These are phyloP conservation scores for Cyclotella cryptica DNA, from an alignment of 108 stramenopile species.

Conservation along the genomic window DNA sequence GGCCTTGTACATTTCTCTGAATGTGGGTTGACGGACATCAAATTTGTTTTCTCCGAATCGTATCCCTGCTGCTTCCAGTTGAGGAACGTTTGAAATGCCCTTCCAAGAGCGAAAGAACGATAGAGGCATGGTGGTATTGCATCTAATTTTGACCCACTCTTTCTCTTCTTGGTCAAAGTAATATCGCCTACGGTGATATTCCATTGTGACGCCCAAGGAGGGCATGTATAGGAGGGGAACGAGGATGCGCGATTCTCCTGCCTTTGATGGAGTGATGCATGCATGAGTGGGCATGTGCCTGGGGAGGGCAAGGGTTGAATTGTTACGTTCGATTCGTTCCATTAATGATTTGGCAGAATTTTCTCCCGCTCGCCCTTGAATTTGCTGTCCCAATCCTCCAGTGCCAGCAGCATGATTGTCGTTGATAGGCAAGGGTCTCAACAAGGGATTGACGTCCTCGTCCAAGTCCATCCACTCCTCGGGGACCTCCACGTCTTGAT, in stretches of 20 bases:
- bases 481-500: slow-evolving; percentile 55
- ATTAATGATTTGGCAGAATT: slow-evolving; percentile 27
- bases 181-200: slow-evolving; percentile 93
- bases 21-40: slow-evolving; percentile 88
- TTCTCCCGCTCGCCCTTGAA: slow-evolving; percentile 35
- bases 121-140: slow-evolving; percentile 79
- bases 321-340: slow-evolving; percentile 48
- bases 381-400: slow-evolving; percentile 4
- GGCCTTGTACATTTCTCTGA: slow-evolving; percentile 92
- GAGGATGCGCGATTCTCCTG: slow-evolving; percentile 61
- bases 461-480: slow-evolving; percentile 73
- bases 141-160: slow-evolving; percentile 89
- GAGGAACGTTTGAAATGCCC: slow-evolving; percentile 68
- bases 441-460: slow-evolving; percentile 34
- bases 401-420: slow-evolving; percentile 6
- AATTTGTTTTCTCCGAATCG: slow-evolving; percentile 93
- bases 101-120: slow-evolving; percentile 75
- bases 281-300: slow-evolving; percentile 79
- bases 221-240: slow-evolving; percentile 75
- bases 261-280: slow-evolving; percentile 73
- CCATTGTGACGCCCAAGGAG: slow-evolving; percentile 88
- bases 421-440: slow-evolving; percentile 6
- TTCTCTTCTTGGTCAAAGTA: slow-evolving; percentile 48
- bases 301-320: slow-evolving; percentile 34
- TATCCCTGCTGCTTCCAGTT: slow-evolving; percentile 73